These are phyloP conservation scores for Selaginella moellendorffii DNA, from an alignment of 75 land plant genomes.

Conservation along the genomic window DNA sequence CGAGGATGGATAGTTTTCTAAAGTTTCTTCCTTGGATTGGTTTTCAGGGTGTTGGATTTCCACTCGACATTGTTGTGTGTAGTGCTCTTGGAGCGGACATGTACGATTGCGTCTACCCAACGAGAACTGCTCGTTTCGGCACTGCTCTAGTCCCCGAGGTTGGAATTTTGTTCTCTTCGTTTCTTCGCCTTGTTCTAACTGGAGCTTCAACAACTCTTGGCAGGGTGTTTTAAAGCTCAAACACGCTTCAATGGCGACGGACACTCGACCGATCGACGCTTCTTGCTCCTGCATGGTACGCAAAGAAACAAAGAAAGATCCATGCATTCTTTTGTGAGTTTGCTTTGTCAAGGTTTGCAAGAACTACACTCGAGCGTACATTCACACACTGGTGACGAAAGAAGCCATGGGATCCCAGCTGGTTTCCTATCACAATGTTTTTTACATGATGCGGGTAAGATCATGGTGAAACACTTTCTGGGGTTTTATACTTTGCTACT, in stretches of 20 bases:
- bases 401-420: slow-evolving; percentile 97
- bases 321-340: no score
- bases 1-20: no score
- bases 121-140: slow-evolving; percentile 6
- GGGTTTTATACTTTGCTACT: neutral
- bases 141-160: slow-evolving; percentile 2
- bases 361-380: slow-evolving; percentile 73
- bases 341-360: slow-evolving; percentile 81
- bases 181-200: no score
- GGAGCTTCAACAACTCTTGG: neutral
- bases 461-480: neutral
- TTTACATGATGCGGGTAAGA: slow-evolving; percentile 87
- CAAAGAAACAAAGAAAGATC: neutral
- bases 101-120: slow-evolving; percentile 7
- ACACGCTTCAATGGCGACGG: slow-evolving; percentile 4
- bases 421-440: slow-evolving; percentile 88
- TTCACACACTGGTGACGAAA: slow-evolving; percentile 88
- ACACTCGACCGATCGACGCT: neutral
- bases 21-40: neutral
- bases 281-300: slow-evolving; percentile 7
- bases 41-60: slow-evolving; percentile 6
- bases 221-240: slow-evolving; percentile 4
- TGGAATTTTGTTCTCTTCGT: neutral
- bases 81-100: slow-evolving; percentile 3
- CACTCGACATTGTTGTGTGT: slow-evolving; percentile 5